Evolutionary conservation across 495 filamentous ascomycete genomes (phyloP).

Genomic region (Monascus purpureus): DNA sequence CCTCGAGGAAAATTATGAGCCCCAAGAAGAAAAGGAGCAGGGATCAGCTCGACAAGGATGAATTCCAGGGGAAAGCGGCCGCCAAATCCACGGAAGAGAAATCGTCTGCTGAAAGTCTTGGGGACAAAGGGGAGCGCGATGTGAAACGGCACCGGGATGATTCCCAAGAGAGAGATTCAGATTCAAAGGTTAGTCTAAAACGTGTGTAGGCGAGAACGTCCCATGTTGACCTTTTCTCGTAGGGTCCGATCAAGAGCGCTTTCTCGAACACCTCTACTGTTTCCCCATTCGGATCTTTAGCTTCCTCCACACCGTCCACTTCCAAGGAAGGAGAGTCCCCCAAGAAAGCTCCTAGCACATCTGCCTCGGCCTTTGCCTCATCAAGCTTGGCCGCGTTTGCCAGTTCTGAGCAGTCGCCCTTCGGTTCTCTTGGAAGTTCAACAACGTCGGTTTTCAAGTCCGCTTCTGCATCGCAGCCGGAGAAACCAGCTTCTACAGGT

Average conservation of each 20-base stretch:
- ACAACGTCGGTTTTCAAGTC: constrained; percentile 28
- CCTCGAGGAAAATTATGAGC: constrained; percentile 11
- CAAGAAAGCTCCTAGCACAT: constrained; percentile 14
- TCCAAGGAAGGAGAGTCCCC: constrained; percentile 1
- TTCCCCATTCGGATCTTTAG: constrained; percentile 36
- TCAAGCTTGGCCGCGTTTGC: constrained; percentile 39
- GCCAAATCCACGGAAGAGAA: constrained; percentile 12
- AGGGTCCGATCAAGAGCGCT: constrained; percentile 32
- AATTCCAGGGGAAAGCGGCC: constrained; percentile 7
- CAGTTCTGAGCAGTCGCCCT: constrained; percentile 40
- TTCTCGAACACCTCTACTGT: constrained; percentile 39
- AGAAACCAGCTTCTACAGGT: constrained; percentile 13
- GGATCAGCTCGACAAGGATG: constrained; percentile 36
- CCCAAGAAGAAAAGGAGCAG: constrained; percentile 39
- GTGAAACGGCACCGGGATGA: constrained; percentile 33
- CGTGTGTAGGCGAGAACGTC: constrained; percentile 1
- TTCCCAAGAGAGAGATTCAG: constrained; percentile 21
- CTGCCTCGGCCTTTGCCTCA: constrained; percentile 38
- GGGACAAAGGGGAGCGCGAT: constrained; percentile 23
- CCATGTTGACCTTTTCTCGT: too few species aligned
- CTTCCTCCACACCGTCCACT: constrained; percentile 9
- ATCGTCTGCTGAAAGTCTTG: constrained; percentile 6
- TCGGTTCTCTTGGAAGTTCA: constrained; percentile 33
- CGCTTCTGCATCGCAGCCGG: constrained; percentile 4
- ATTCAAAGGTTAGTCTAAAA: constrained; percentile 4